phyloP scores from a whole-genome alignment of 75 land plant species.

The Sequoia sempervirens region DNA sequence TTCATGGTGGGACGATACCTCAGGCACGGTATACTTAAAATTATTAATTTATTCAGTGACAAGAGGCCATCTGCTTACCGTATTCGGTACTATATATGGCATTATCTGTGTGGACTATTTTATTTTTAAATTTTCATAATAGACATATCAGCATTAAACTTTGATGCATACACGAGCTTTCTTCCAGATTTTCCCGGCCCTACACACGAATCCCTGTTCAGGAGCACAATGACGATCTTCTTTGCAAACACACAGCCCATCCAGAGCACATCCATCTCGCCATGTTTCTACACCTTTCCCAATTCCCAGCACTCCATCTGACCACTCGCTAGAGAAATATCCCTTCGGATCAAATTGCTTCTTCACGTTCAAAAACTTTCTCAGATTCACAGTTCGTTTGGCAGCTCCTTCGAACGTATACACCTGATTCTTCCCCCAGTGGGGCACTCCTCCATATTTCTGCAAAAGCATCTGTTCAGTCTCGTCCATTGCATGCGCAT shows the following conservation, averaged over 20 bases:
- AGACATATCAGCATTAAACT: too few relatives aligned
- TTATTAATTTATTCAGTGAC: too few relatives aligned
- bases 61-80: too few relatives aligned
- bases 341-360: background rate
- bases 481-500: constrained; percentile 25
- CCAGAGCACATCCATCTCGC: background rate
- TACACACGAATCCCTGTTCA: background rate
- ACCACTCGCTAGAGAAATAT: background rate
- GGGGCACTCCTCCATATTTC: constrained; percentile 23
- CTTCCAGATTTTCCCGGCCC: background rate
- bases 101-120: background rate
- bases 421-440: constrained; percentile 34
- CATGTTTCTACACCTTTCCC: background rate
- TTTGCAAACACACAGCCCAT: background rate
- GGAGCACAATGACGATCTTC: background rate
- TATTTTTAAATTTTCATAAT: too few relatives aligned
- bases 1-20: too few relatives aligned
- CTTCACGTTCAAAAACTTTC: constrained; percentile 2
- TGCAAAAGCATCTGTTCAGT: constrained; percentile 27
- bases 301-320: background rate
- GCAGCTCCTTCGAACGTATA: constrained; percentile 2
- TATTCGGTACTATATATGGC: too few relatives aligned
- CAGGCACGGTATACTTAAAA: too few relatives aligned
- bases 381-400: background rate
- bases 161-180: background rate